A percentile compares a stretch with the other conserved stretches of the same genome.
Evolutionary conservation across 1,284 basidiomycete species (phyloP).

Genomic region (Fomes fomentarius): DNA sequence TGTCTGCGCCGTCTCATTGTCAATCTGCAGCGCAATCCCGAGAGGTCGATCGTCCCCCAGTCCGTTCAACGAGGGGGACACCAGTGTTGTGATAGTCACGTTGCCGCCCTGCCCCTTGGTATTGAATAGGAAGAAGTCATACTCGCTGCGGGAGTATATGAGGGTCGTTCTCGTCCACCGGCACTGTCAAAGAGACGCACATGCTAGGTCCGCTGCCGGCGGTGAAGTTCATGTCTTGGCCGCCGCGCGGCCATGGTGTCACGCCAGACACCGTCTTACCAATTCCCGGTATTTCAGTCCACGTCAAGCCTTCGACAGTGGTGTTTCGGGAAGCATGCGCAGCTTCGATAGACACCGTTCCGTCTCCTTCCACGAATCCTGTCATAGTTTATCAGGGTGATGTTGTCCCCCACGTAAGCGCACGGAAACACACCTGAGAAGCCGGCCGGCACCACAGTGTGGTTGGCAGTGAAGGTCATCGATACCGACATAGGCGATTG

Average conservation of each 20-base stretch:
- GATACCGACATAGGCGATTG: conserved; percentile 41
- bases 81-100: conserved; percentile 48
- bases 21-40: conserved; percentile 59
- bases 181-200: conserved; percentile 38
- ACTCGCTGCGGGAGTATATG: conserved; percentile 33
- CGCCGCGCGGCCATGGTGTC: conserved; percentile 61
- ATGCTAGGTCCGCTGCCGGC: conserved; percentile 64
- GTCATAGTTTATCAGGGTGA: background rate
- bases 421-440: conserved; percentile 57
- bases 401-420: no score
- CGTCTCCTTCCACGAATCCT: conserved; percentile 69
- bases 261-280: conserved; percentile 63
- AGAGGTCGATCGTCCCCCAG: conserved; percentile 56
- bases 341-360: conserved; percentile 68
- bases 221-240: conserved; percentile 55
- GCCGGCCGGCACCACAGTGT: conserved; percentile 39
- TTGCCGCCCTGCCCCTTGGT: conserved; percentile 45
- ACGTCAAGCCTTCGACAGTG: conserved; percentile 52
- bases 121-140: conserved; percentile 70
- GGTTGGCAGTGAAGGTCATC: conserved; percentile 45
- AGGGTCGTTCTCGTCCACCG: background rate
- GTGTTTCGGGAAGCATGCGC: conserved; percentile 58
- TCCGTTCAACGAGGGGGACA: conserved; percentile 66
- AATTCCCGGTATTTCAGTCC: conserved; percentile 62
- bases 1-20: conserved; percentile 45